These are phyloP conservation scores for Neohortaea acidophila DNA, from an alignment of 495 filamentous ascomycete genomes.

Conservation along the genomic window DNA sequence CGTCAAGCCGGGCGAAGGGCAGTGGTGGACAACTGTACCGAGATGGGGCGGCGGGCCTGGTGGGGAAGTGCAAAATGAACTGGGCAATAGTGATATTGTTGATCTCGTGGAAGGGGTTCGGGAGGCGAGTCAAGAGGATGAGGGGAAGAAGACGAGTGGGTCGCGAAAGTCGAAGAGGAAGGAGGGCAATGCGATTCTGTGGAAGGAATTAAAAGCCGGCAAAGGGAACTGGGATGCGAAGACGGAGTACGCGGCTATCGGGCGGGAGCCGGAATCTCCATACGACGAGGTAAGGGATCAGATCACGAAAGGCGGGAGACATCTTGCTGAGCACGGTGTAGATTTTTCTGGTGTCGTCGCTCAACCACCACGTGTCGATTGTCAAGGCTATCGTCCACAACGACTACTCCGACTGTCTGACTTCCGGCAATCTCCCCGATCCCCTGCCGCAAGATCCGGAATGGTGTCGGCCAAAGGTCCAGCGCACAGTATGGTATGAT, in stretches of 20 bases:
- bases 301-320: background rate
- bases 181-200: conserved; percentile 24
- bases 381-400: conserved; percentile 58
- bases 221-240: conserved; percentile 57
- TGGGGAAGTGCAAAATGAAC: conserved; percentile 24
- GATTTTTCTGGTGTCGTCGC: conserved; percentile 65
- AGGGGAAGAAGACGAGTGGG: conserved; percentile 29
- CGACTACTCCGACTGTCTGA: conserved; percentile 43
- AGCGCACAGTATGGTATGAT: conserved; percentile 66
- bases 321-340: conserved; percentile 24
- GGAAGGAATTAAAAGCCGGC: conserved; percentile 25
- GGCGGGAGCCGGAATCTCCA: conserved; percentile 35
- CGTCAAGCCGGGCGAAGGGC: conserved; percentile 48
- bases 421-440: conserved; percentile 18
- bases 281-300: conserved; percentile 40
- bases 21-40: conserved; percentile 64
- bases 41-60: conserved; percentile 54
- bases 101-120: conserved; percentile 38
- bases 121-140: conserved; percentile 43
- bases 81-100: conserved; percentile 6
- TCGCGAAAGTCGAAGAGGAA: conserved; percentile 6
- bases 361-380: conserved; percentile 72
- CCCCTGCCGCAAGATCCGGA: conserved; percentile 6
- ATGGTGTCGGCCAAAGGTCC: conserved; percentile 31
- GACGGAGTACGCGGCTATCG: conserved; percentile 56